Conservation (phyloP, 768 basidiomycete species). For the Russula vinacea region DNA sequence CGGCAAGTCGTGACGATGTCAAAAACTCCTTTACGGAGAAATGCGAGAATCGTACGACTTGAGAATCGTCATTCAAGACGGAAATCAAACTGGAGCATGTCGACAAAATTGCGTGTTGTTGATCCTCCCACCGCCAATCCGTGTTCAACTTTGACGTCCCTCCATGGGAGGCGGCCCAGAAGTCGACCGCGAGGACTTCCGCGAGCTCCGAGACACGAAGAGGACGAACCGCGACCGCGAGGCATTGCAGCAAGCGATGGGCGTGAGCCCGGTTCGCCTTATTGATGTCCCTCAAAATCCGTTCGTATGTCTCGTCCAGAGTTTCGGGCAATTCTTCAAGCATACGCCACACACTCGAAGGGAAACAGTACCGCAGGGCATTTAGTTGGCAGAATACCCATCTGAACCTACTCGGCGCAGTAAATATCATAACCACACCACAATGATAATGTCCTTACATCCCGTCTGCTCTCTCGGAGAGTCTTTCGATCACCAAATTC, state of each 20-base stretch:
- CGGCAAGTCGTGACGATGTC: background rate
- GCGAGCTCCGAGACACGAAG: slow-evolving; percentile 5
- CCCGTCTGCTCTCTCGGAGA: background rate
- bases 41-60: slow-evolving; percentile 3
- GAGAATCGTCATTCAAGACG: background rate
- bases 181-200: background rate
- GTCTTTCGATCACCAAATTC: background rate
- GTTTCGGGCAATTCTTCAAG: slow-evolving; percentile 5
- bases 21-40: slow-evolving; percentile 13
- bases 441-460: background rate
- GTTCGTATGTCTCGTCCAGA: slow-evolving; percentile 5
- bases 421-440: background rate
- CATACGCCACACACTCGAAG: background rate
- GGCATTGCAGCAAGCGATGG: background rate
- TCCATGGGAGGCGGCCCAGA: background rate
- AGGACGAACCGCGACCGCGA: background rate
- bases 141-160: background rate
- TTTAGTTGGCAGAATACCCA: slow-evolving; percentile 7
- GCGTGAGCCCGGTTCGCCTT: slow-evolving; percentile 4
- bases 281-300: background rate
- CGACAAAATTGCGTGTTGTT: background rate
- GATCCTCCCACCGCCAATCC: slow-evolving; percentile 6
- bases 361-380: background rate
- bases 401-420: background rate
- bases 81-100: slow-evolving; percentile 3